phyloP scores from a whole-genome alignment of 2,329 filamentous ascomycete species.

The Botrytis hyacinthi region DNA sequence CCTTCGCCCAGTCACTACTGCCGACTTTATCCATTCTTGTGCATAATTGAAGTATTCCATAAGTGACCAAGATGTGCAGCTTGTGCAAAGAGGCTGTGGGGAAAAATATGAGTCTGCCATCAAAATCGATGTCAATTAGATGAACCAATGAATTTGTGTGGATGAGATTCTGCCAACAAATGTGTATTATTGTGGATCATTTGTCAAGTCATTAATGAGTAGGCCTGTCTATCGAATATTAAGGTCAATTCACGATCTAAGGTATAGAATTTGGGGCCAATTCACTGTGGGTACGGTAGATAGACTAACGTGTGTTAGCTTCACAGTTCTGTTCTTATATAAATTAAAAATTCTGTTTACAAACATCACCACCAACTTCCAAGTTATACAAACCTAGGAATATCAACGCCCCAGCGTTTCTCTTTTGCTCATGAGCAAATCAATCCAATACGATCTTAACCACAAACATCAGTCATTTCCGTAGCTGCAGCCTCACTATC shows the following conservation, averaged over 20 bases:
- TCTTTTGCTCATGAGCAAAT: slow-evolving; percentile 5
- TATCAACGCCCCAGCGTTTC: slow-evolving; percentile 1
- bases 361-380: not conserved
- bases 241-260: not conserved
- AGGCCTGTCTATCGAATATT: not conserved
- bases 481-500: slow-evolving; percentile 16
- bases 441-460: slow-evolving; percentile 6
- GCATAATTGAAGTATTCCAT: slow-evolving; percentile 1
- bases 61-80: slow-evolving; percentile 27
- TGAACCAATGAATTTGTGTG: slow-evolving; percentile 4
- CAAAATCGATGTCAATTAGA: not conserved
- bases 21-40: slow-evolving; percentile 10
- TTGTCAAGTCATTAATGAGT: not conserved
- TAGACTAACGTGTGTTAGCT: not conserved
- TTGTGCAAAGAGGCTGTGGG: slow-evolving; percentile 35
- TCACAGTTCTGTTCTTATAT: not conserved
- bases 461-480: slow-evolving; percentile 17
- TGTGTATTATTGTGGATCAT: not conserved
- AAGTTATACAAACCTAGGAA: slow-evolving; percentile 8
- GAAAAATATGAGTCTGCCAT: not conserved
- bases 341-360: not conserved
- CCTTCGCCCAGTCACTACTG: slow-evolving; percentile 7
- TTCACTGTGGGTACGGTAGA: not conserved
- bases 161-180: slow-evolving; percentile 13
- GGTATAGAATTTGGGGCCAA: not conserved